Conservation (phyloP, 2,329 filamentous ascomycete species). For the Talaromyces sp. region DNA sequence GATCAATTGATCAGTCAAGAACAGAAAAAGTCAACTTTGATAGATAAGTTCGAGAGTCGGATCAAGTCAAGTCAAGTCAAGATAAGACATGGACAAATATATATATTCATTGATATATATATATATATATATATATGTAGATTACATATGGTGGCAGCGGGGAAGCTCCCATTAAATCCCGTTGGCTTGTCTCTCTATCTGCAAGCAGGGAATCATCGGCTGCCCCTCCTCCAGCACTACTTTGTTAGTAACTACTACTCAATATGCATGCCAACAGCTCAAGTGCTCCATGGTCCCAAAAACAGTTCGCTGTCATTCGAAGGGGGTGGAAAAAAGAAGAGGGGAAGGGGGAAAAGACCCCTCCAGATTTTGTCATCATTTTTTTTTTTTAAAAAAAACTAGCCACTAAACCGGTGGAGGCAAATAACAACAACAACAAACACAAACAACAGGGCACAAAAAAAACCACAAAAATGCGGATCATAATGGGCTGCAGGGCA, state of each 20-base stretch:
- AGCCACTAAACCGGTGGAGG: no score
- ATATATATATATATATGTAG: neutral
- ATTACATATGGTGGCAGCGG: neutral
- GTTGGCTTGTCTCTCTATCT: neutral
- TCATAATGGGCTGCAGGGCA: slow-evolving; percentile 39
- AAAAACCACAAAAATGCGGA: slow-evolving; percentile 33
- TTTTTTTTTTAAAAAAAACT: slow-evolving; percentile 5
- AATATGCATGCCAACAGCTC: no score
- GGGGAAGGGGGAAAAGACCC: slow-evolving; percentile 16
- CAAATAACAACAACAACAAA: neutral
- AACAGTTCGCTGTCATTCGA: neutral
- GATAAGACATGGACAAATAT: neutral
- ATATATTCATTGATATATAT: slow-evolving; percentile 1
- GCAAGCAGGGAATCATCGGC: neutral
- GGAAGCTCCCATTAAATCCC: slow-evolving; percentile 1
- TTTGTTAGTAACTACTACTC: no score
- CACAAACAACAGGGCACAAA: slow-evolving; percentile 19
- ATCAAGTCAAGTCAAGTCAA: neutral
- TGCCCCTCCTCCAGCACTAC: neutral
- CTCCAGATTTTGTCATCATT: slow-evolving; percentile 23
- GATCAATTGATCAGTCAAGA: neutral
- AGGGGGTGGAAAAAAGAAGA: neutral
- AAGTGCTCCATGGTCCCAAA: neutral
- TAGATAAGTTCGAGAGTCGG: neutral
- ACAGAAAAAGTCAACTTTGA: neutral